Evolutionary conservation across 2,329 filamentous ascomycete genomes (phyloP).

Genomic region (Fusarium nelsonii): DNA sequence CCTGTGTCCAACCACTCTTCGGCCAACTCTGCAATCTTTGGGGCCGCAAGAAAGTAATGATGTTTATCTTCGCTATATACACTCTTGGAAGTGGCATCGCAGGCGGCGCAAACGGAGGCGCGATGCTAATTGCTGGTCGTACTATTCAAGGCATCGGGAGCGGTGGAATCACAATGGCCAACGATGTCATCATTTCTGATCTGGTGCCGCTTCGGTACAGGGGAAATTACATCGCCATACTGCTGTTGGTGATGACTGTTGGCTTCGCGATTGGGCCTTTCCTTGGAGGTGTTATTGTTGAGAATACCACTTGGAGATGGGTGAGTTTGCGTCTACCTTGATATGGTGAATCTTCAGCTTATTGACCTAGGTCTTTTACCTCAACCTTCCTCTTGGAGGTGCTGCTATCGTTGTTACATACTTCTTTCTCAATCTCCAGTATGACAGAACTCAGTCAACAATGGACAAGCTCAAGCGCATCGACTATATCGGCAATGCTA

Average conservation of each 20-base stretch:
- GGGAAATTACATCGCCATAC: slow-evolving; percentile 56
- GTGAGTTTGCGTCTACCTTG: slow-evolving; percentile 11
- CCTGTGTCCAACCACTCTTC: slow-evolving; percentile 60
- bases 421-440: slow-evolving; percentile 56
- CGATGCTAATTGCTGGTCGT: slow-evolving; percentile 59
- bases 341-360: background rate
- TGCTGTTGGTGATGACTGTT: slow-evolving; percentile 52
- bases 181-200: slow-evolving; percentile 56
- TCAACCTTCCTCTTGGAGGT: slow-evolving; percentile 58
- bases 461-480: slow-evolving; percentile 52
- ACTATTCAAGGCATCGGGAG: slow-evolving; percentile 58
- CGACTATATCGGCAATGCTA: slow-evolving; percentile 59
- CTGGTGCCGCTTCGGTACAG: slow-evolving; percentile 63
- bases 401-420: slow-evolving; percentile 49
- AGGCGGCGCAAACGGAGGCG: slow-evolving; percentile 56
- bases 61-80: slow-evolving; percentile 61
- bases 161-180: slow-evolving; percentile 50
- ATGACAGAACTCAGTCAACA: slow-evolving; percentile 41
- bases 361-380: slow-evolving; percentile 56
- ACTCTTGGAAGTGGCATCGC: slow-evolving; percentile 63
- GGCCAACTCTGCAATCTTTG: slow-evolving; percentile 66
- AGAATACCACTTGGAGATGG: slow-evolving; percentile 57
- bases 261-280: slow-evolving; percentile 54
- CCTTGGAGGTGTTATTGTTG: slow-evolving; percentile 48
- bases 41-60: slow-evolving; percentile 59